A percentile compares a stretch with the other conserved stretches of the same genome.
These are phyloP conservation scores for Lolium perenne DNA, from an alignment of 176 grass and related monocot genomes.

Conservation along the genomic window DNA sequence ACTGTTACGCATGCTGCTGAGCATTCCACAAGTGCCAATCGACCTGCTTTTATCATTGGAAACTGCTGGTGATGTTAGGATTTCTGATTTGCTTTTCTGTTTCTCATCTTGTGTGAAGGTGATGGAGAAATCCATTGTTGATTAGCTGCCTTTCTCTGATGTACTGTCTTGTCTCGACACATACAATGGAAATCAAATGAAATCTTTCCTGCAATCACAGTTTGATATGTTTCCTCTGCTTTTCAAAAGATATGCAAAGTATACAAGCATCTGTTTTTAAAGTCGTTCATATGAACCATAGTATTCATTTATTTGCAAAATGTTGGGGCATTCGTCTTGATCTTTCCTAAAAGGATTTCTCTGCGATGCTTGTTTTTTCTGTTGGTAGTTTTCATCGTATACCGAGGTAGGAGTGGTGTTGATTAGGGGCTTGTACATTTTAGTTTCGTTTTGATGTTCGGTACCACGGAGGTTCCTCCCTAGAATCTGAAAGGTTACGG, in stretches of 20 bases:
- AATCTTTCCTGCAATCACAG: neutral
- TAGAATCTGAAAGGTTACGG: too few species aligned
- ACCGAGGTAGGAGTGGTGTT: too few species aligned
- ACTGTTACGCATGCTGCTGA: neutral
- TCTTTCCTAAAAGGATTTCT: too few species aligned
- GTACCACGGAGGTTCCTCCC: too few species aligned
- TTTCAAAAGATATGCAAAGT: neutral
- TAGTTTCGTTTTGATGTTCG: too few species aligned
- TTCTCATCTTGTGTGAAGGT: neutral
- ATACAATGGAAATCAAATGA: neutral
- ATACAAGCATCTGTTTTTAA: neutral
- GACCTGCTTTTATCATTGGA: neutral
- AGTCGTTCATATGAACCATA: too few species aligned
- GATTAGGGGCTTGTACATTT: too few species aligned
- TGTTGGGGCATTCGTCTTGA: too few species aligned
- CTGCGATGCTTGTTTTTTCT: too few species aligned
- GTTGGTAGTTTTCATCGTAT: too few species aligned
- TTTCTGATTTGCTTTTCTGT: neutral
- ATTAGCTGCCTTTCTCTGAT: neutral
- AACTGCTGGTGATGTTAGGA: conserved; percentile 5
- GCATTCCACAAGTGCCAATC: neutral
- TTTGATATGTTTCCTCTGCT: neutral
- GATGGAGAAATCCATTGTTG: neutral
- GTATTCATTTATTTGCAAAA: too few species aligned
- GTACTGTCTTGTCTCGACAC: neutral